Base-by-base conservation (phyloP, 2,329 filamentous ascomycete genomes). In the Hymenotorrendiella dingleyae region DNA sequence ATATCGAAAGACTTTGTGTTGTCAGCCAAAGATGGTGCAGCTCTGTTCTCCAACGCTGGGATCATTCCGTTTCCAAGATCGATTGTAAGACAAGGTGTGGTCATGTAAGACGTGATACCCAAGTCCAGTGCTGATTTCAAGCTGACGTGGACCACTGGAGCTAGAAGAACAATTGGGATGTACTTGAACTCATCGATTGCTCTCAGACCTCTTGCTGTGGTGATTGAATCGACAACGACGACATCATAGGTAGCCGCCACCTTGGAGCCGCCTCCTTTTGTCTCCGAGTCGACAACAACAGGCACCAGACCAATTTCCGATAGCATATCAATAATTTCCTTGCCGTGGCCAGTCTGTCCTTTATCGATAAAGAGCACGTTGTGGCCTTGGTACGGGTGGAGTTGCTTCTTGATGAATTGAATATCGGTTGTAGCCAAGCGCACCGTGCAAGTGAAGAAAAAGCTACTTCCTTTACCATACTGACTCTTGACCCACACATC, bases 21-120 rank as follows among this genome's bases (percentile, higher is more conserved):
- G 61, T 97, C 91, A 2, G 90, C 88, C 39, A 94, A 80, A 10
- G 88, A 86, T 2, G 91, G 91, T 10, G 90, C 93, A 5, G 91
- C 90, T 40, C 91, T 78, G 56, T 94, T 94, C 67, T 97, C 93
- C 19, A 98, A 72, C 3, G 93, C 93, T 6, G 93, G 93, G 14
- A 97, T 86, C 77, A 98, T 90, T 53, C 90, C 91, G 59, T 97
- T 97, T 47, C 89, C 90, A 45, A 98, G 71, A 64, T 98, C 93
- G 50, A 96, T 94, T 4, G 91, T 80, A 58, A 91, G 78, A 67
- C 93, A 97, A 7, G 93, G 93, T 12, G 89, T 95, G 2, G 93
- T 97, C 89, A 97, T 96, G 66, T 96, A 97, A 38, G 90, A 96
- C n/a, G 90, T 94, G 54, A 98, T 95, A 50, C 93, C 91, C 51